Evolutionary conservation across 208 protist genomes (phyloP).

Genomic region (Leishmania braziliensis): DNA sequence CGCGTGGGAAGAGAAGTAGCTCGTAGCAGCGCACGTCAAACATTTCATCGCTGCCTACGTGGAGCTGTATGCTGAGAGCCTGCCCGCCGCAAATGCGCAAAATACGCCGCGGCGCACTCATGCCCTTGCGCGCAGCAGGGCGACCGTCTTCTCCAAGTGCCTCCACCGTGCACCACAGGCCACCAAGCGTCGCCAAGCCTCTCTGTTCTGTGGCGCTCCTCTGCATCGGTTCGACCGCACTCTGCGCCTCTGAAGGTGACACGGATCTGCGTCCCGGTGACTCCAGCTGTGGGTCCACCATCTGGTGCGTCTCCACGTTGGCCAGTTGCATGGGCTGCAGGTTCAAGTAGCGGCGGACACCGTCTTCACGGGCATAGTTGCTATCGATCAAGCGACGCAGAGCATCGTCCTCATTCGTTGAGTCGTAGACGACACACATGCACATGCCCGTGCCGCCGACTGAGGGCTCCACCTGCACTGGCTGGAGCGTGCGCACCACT

Average conservation of each 20-base stretch:
- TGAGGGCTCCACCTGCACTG: slow-evolving; percentile 36
- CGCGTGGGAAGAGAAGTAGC: slow-evolving; percentile 70
- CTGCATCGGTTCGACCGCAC: not conserved
- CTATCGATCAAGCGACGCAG: slow-evolving; percentile 39
- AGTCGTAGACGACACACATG: slow-evolving; percentile 45
- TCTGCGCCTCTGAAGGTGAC: slow-evolving; percentile 17
- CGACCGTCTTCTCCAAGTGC: slow-evolving; percentile 52
- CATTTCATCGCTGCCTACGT: slow-evolving; percentile 21
- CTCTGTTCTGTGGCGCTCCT: slow-evolving; percentile 26
- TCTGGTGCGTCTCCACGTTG: slow-evolving; percentile 47
- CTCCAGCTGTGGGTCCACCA: slow-evolving; percentile 34
- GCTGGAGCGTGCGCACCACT: slow-evolving; percentile 49
- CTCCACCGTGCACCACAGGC: slow-evolving; percentile 76
- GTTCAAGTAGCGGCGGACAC: slow-evolving; percentile 59
- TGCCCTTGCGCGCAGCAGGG: slow-evolving; percentile 36
- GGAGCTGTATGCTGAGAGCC: slow-evolving; percentile 36
- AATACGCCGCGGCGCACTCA: slow-evolving; percentile 50
- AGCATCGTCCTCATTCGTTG: slow-evolving; percentile 16
- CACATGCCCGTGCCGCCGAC: slow-evolving; percentile 26
- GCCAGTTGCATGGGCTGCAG: slow-evolving; percentile 75
- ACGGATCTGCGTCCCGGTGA: slow-evolving; percentile 11
- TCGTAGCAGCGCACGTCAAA: slow-evolving; percentile 76
- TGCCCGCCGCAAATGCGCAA: slow-evolving; percentile 83
- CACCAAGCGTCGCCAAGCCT: slow-evolving; percentile 57
- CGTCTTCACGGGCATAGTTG: slow-evolving; percentile 36